Conservation (phyloP, 345 rosid species). For the Moringa oleifera region DNA sequence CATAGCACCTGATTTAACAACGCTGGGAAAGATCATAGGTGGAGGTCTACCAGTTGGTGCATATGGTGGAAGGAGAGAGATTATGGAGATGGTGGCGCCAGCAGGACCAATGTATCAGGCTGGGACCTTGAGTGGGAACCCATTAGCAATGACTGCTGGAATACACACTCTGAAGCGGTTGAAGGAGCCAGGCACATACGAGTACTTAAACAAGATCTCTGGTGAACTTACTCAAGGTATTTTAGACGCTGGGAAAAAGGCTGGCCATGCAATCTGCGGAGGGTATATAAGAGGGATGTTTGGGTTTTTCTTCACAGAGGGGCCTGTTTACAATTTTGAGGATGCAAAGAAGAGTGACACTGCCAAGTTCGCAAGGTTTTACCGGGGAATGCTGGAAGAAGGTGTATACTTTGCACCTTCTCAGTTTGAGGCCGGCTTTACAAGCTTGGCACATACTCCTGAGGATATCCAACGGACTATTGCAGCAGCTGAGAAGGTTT, state of each 20-base stretch:
- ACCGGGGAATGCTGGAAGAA: slow-evolving; percentile 80
- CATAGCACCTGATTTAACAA: slow-evolving; percentile 71
- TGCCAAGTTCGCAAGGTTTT: slow-evolving; percentile 69
- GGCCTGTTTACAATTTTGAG: slow-evolving; percentile 68
- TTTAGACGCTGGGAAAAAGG: slow-evolving; percentile 68
- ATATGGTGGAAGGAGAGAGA: slow-evolving; percentile 88
- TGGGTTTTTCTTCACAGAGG: slow-evolving; percentile 92
- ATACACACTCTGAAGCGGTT: slow-evolving; percentile 71
- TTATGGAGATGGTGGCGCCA: slow-evolving; percentile 97
- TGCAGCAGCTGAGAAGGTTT: slow-evolving; percentile 75
- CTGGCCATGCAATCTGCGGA: slow-evolving; percentile 86
- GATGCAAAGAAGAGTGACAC: slow-evolving; percentile 88
- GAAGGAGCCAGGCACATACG: slow-evolving; percentile 69
- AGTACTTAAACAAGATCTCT: slow-evolving; percentile 67
- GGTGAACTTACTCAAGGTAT: slow-evolving; percentile 64
- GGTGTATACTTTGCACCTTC: slow-evolving; percentile 98
- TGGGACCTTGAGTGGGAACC: slow-evolving; percentile 94
- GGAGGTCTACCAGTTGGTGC: slow-evolving; percentile 97
- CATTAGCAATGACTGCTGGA: slow-evolving; percentile 94
- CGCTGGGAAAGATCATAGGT: slow-evolving; percentile 89
- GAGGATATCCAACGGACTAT: slow-evolving; percentile 75
- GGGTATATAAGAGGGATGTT: slow-evolving; percentile 85
- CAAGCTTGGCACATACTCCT: slow-evolving; percentile 77
- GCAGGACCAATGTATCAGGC: slow-evolving; percentile 99
- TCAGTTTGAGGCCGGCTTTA: slow-evolving; percentile 96